A percentile compares a stretch with the other conserved stretches of the same genome.
Evolutionary conservation across 257 asterid species (phyloP).

Genomic region (Penstemon barbatus): DNA sequence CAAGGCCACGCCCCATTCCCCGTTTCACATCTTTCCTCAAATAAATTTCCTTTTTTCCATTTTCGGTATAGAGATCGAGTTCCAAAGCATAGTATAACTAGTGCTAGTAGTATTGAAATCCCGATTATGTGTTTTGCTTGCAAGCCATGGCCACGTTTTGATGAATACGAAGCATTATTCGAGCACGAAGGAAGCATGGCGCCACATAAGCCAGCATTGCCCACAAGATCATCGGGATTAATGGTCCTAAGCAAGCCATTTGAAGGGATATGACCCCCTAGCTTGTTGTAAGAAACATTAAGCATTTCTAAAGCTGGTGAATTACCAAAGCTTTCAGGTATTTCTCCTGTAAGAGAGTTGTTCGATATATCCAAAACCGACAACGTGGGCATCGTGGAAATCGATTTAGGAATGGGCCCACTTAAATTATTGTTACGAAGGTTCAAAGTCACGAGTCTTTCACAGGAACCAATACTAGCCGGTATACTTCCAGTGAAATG

Average conservation of each 20-base stretch:
- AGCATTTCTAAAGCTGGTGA: conserved; percentile 73
- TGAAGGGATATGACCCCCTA: conserved; percentile 64
- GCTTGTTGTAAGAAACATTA: conserved; percentile 62
- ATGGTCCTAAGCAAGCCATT: conserved; percentile 69
- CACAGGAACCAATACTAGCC: conserved; percentile 42
- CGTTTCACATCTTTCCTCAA: conserved; percentile 45
- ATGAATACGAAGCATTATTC: conserved; percentile 30
- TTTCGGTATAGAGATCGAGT: conserved; percentile 40
- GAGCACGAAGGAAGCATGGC: conserved; percentile 75
- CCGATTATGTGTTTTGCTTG: conserved; percentile 57
- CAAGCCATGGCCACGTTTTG: conserved; percentile 31
- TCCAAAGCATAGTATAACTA: conserved; percentile 46
- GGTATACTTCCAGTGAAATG: conserved; percentile 46
- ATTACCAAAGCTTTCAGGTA: conserved; percentile 69
- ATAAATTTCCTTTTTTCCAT: conserved; percentile 60
- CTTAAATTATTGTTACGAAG: conserved; percentile 38
- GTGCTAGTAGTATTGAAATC: conserved; percentile 41
- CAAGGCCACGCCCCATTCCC: conserved; percentile 71
- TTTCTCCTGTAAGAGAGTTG: conserved; percentile 68
- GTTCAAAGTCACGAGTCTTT: conserved; percentile 38
- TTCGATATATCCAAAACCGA: conserved; percentile 68
- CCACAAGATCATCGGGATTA: conserved; percentile 58
- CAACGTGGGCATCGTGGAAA: conserved; percentile 62
- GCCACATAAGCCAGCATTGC: conserved; percentile 69
- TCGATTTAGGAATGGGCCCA: conserved; percentile 55